Percentiles rank a stretch among this genome's conserved stretches.
These are phyloP conservation scores for Xylaria sp. DNA, from an alignment of 495 filamentous ascomycete genomes.

Conservation along the genomic window DNA sequence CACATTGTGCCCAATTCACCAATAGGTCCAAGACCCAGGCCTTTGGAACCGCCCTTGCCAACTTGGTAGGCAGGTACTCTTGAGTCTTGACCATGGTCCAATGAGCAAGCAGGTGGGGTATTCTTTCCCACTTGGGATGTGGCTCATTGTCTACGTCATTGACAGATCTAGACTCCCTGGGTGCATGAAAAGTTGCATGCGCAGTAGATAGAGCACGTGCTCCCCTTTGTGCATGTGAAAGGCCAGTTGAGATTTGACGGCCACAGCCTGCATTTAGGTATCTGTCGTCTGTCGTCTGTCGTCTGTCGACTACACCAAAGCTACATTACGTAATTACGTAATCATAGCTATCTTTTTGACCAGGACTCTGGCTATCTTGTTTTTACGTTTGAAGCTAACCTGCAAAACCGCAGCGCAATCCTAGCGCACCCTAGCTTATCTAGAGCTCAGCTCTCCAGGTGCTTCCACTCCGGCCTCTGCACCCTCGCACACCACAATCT, in stretches of 20 bases:
- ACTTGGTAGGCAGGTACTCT: too few relatives aligned
- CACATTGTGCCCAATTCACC: neutral
- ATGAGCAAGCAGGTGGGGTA: neutral
- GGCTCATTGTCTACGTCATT: slow-evolving; percentile 17
- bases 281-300: too few relatives aligned
- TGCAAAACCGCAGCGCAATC: neutral
- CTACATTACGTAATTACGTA: too few relatives aligned
- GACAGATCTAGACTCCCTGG: neutral
- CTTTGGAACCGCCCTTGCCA: neutral
- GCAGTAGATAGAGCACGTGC: slow-evolving; percentile 7
- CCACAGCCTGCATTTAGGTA: neutral
- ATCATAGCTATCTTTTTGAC: neutral
- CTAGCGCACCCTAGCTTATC: slow-evolving; percentile 1
- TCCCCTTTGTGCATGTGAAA: slow-evolving; percentile 17
- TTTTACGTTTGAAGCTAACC: neutral
- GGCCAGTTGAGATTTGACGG: neutral
- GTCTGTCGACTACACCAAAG: too few relatives aligned
- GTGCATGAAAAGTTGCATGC: neutral
- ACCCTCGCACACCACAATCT: neutral
- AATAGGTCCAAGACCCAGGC: neutral
- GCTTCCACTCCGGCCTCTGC: neutral
- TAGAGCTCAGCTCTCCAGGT: slow-evolving; percentile 1
- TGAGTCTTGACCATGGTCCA: neutral
- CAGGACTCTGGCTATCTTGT: neutral
- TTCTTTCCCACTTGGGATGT: neutral